Evolutionary conservation across 2,329 filamentous ascomycete species (phyloP).

Genomic region (Pestalotiopsis sp.): DNA sequence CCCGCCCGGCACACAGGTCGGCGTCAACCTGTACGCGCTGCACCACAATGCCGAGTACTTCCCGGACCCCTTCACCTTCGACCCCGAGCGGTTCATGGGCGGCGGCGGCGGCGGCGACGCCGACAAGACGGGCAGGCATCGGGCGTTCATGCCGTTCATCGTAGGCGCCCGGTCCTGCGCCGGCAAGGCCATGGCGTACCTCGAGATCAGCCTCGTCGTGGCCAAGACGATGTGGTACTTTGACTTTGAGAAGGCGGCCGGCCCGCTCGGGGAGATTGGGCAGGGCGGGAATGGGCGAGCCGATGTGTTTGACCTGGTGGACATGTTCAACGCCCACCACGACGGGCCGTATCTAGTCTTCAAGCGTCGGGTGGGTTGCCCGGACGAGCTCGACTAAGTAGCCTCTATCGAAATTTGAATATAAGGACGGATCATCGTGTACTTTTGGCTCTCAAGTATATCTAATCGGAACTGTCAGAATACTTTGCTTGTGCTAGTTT

Average conservation of each 20-base stretch:
- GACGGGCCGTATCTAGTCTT: neutral
- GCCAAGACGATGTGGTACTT: conserved; percentile 23
- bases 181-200: conserved; percentile 31
- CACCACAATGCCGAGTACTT: conserved; percentile 36
- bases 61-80: conserved; percentile 27
- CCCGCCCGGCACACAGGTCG: conserved; percentile 35
- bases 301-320: neutral
- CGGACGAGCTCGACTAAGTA: neutral
- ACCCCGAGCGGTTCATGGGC: conserved; percentile 37
- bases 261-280: neutral
- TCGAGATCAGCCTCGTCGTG: conserved; percentile 22
- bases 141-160: conserved; percentile 34
- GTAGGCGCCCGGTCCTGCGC: conserved; percentile 37
- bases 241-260: conserved; percentile 13
- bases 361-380: neutral
- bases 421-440: neutral
- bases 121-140: conserved; percentile 15
- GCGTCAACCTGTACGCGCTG: conserved; percentile 34
- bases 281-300: neutral
- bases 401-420: neutral
- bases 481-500: too few relatives aligned
- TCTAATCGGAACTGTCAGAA: too few relatives aligned
- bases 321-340: conserved; percentile 1
- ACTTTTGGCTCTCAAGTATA: too few relatives aligned
- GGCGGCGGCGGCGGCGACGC: neutral